A percentile compares a stretch with the other conserved stretches of the same genome.
phyloP scores from a whole-genome alignment of 148 eudicot genomes.

The Camellia granthamiana region DNA sequence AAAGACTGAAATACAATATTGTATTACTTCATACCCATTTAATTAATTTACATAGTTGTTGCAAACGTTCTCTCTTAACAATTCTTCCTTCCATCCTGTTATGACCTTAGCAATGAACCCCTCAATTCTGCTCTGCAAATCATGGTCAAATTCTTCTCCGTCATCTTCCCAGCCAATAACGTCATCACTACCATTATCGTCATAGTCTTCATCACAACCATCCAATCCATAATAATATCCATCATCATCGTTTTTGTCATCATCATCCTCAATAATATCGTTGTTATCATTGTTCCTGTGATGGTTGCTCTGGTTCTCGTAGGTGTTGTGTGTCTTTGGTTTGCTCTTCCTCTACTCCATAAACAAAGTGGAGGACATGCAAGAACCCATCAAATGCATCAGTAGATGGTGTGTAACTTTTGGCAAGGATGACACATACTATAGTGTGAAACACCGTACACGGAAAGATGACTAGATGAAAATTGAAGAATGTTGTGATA shows the following conservation, averaged over 20 bases:
- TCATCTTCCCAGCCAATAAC: not conserved
- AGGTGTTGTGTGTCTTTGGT: not conserved
- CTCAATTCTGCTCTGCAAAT: constrained; percentile 31
- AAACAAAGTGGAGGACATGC: constrained; percentile 7
- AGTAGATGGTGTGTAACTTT: constrained; percentile 20
- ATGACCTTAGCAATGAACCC: constrained; percentile 45
- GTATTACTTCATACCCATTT: not conserved
- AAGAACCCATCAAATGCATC: constrained; percentile 12
- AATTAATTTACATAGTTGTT: not conserved
- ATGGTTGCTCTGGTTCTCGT: not conserved
- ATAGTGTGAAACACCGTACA: constrained; percentile 25
- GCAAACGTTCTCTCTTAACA: constrained; percentile 26
- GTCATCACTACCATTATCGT: constrained; percentile 19
- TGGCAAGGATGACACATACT: constrained; percentile 18
- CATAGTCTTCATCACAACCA: constrained; percentile 31
- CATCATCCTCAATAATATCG: not conserved
- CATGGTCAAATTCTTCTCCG: constrained; percentile 29
- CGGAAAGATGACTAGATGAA: constrained; percentile 12
- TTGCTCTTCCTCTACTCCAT: constrained; percentile 18
- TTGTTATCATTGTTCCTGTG: not conserved
- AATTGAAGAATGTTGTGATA: not conserved
- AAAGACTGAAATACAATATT: not conserved
- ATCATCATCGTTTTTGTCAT: constrained; percentile 9
- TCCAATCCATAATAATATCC: constrained; percentile 24
- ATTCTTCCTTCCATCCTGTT: constrained; percentile 46